These are phyloP conservation scores for Ampelocalamus luodianensis DNA, from an alignment of 176 grass and related monocot species.

Conservation along the genomic window DNA sequence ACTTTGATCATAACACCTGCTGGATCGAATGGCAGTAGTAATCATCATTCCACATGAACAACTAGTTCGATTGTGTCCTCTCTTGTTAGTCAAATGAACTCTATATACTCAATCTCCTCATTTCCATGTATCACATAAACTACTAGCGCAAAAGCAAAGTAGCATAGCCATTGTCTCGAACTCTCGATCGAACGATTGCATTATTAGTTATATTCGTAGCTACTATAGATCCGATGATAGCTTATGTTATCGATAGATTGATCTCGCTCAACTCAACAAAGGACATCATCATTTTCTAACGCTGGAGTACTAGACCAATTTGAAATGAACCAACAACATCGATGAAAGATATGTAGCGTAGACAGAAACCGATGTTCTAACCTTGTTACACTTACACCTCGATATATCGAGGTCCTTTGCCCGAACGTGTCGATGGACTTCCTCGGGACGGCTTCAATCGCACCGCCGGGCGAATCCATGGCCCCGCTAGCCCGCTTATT, in stretches of 20 bases:
- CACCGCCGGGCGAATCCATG: conserved; percentile 59
- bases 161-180: background rate
- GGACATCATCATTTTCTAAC: conserved; percentile 23
- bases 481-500: conserved; percentile 58
- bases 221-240: conserved; percentile 25
- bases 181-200: conserved; percentile 6
- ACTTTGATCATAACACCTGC: background rate
- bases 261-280: conserved; percentile 29
- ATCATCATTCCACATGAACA: background rate
- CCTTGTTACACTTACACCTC: conserved; percentile 95
- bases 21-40: background rate
- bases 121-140: conserved; percentile 25
- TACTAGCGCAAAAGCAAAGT: background rate
- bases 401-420: conserved; percentile 92
- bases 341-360: conserved; percentile 16
- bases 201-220: background rate
- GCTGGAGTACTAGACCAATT: conserved; percentile 22
- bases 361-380: conserved; percentile 37
- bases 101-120: background rate
- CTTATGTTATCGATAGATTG: conserved; percentile 39
- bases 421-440: conserved; percentile 88
- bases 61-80: background rate
- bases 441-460: conserved; percentile 56
- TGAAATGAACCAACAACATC: conserved; percentile 29
- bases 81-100: background rate